These are phyloP conservation scores for Pestalotiopsis sp. DNA, from an alignment of 2,329 filamentous ascomycete genomes.

Conservation along the genomic window DNA sequence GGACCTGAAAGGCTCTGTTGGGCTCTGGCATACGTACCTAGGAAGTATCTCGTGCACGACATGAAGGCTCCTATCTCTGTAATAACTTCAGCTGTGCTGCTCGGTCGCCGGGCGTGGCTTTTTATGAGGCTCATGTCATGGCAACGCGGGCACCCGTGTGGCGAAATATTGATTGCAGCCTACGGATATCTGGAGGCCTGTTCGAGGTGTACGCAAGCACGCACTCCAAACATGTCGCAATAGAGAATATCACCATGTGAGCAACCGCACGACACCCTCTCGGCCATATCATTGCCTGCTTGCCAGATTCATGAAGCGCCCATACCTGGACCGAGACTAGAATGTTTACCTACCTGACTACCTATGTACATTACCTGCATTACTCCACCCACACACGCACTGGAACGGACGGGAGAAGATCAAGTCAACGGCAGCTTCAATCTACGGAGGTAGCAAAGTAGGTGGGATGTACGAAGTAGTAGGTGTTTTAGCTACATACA, in stretches of 20 bases:
- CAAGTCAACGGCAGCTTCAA: neutral
- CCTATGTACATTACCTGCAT: neutral
- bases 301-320: slow-evolving; percentile 1
- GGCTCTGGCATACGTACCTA: neutral
- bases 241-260: slow-evolving; percentile 1
- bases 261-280: neutral
- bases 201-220: slow-evolving; percentile 8
- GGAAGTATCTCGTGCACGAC: neutral
- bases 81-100: neutral
- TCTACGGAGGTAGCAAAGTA: neutral
- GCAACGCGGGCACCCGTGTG: slow-evolving; percentile 1
- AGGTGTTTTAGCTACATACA: neutral
- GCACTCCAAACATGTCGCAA: slow-evolving; percentile 6
- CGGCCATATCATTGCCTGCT: neutral
- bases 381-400: neutral
- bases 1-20: neutral
- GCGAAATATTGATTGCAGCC: slow-evolving; percentile 7
- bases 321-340: neutral
- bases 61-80: neutral
- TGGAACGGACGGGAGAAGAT: neutral
- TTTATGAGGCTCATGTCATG: slow-evolving; percentile 12
- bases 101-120: slow-evolving; percentile 10
- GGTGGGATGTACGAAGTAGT: neutral
- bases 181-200: neutral
- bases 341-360: neutral